These are phyloP conservation scores for Pichia ethanolica DNA, from an alignment of 805 yeast genomes.

Conservation along the genomic window DNA sequence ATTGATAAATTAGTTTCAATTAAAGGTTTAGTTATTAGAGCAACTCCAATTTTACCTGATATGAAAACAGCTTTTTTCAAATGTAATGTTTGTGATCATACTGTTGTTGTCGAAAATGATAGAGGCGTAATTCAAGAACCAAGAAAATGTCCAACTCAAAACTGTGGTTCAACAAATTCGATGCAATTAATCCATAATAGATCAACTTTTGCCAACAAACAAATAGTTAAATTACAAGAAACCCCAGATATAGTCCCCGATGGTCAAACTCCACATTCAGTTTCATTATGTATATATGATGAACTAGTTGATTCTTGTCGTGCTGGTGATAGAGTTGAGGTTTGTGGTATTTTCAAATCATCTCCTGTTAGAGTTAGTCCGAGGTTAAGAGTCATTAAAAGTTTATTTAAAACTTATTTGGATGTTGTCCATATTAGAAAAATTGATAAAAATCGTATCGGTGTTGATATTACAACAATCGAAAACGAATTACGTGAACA, in stretches of 20 bases:
- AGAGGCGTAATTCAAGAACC: slow-evolving; percentile 95
- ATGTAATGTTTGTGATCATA: slow-evolving; percentile 92
- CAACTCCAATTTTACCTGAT: slow-evolving; percentile 91
- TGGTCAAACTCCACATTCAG: slow-evolving; percentile 97
- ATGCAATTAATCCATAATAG: slow-evolving; percentile 91
- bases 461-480: slow-evolving; percentile 67
- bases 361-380: slow-evolving; percentile 86
- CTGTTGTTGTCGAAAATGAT: slow-evolving; percentile 85
- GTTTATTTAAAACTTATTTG: slow-evolving; percentile 82
- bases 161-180: slow-evolving; percentile 74
- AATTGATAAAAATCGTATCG: slow-evolving; percentile 73
- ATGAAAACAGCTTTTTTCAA: slow-evolving; percentile 96
- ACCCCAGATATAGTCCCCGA: slow-evolving; percentile 80
- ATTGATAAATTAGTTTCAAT: slow-evolving; percentile 88
- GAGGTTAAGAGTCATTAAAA: slow-evolving; percentile 73
- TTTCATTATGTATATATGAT: slow-evolving; percentile 89
- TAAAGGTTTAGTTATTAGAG: slow-evolving; percentile 83
- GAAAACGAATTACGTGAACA: slow-evolving; percentile 53
- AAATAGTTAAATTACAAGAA: slow-evolving; percentile 88
- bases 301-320: slow-evolving; percentile 90
- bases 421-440: slow-evolving; percentile 93
- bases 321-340: slow-evolving; percentile 95
- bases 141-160: slow-evolving; percentile 80
- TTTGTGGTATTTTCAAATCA: slow-evolving; percentile 90
- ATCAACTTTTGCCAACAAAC: slow-evolving; percentile 90